These are phyloP conservation scores for Agrostemma githago DNA, from an alignment of 148 eudicot genomes.

Conservation along the genomic window DNA sequence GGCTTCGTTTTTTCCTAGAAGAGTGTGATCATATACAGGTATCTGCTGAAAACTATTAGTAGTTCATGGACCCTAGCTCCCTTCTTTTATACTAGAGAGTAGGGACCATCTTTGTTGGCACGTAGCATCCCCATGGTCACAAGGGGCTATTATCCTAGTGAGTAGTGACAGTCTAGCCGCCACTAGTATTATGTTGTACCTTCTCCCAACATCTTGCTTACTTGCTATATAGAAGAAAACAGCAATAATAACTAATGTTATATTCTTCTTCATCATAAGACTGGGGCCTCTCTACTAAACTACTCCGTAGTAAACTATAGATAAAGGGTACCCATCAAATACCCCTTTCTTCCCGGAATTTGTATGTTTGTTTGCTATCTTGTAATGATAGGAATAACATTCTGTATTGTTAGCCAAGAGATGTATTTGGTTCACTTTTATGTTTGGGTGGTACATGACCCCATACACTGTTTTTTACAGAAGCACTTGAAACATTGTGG, in stretches of 20 bases:
- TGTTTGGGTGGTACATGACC: neutral
- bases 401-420: neutral
- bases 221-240: neutral
- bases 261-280: neutral
- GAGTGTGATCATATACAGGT: conserved; percentile 95
- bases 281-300: neutral
- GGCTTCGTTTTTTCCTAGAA: conserved; percentile 88
- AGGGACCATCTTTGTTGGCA: neutral
- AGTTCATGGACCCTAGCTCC: neutral
- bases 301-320: too few relatives aligned
- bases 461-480: neutral
- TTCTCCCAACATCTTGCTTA: neutral
- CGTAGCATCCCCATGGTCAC: neutral
- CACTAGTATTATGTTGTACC: neutral
- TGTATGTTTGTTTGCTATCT: neutral
- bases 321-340: neutral
- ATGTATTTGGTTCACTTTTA: neutral
- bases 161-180: neutral
- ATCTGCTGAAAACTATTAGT: conserved; percentile 2
- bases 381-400: neutral
- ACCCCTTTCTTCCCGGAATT: neutral
- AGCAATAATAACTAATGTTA: too few relatives aligned
- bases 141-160: neutral
- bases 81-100: neutral
- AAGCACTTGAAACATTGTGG: neutral